phyloP scores from a whole-genome alignment of 2,329 filamentous ascomycete species.

The Penicillium sp. region DNA sequence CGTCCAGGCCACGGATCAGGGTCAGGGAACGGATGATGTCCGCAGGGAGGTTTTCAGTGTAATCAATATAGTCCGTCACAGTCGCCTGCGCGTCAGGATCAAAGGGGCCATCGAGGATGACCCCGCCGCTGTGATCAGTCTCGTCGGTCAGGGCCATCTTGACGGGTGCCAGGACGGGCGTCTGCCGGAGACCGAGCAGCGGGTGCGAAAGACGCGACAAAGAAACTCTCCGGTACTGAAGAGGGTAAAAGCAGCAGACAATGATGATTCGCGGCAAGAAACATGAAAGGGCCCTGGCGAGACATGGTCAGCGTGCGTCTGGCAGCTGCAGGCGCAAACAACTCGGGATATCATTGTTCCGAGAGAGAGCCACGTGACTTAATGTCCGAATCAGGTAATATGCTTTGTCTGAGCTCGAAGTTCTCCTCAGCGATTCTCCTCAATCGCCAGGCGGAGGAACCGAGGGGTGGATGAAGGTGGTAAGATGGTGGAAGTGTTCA shows the following conservation, averaged over 20 bases:
- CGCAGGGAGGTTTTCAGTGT: slow-evolving; percentile 69
- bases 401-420: slow-evolving; percentile 37
- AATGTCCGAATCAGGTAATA: slow-evolving; percentile 3
- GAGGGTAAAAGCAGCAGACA: not conserved
- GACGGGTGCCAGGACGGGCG: slow-evolving; percentile 13
- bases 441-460: too few species aligned
- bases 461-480: too few species aligned
- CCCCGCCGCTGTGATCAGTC: slow-evolving; percentile 45
- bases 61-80: slow-evolving; percentile 68
- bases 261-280: not conserved
- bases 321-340: slow-evolving; percentile 15
- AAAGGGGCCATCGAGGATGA: slow-evolving; percentile 52
- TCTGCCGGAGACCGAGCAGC: slow-evolving; percentile 4
- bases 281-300: not conserved
- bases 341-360: slow-evolving; percentile 19
- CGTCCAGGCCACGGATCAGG: slow-evolving; percentile 57
- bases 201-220: slow-evolving; percentile 7
- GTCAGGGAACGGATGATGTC: slow-evolving; percentile 65
- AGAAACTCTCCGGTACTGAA: not conserved
- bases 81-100: slow-evolving; percentile 68
- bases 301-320: not conserved
- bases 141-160: slow-evolving; percentile 44
- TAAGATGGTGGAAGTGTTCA: too few species aligned
- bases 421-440: too few species aligned
- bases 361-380: not conserved